These are phyloP conservation scores for Balansia obtecta DNA, from an alignment of 2,329 filamentous ascomycete genomes.

Conservation along the genomic window DNA sequence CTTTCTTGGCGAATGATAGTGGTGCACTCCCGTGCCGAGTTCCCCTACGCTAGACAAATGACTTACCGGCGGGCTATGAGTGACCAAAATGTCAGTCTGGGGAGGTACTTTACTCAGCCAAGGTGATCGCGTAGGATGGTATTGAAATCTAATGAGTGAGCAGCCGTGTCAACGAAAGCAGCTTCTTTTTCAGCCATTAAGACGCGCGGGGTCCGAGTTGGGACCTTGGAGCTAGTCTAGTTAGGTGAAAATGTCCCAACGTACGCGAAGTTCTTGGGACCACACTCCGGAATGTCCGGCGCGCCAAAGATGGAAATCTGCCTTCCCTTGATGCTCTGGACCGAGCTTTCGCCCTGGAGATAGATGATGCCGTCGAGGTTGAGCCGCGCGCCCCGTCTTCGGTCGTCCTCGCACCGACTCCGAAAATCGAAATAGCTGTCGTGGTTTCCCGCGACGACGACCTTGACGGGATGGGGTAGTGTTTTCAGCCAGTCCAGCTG, in stretches of 20 bases:
- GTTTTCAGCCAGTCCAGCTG: conserved; percentile 71
- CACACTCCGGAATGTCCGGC: conserved; percentile 66
- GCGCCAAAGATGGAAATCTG: conserved; percentile 60
- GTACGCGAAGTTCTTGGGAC: conserved; percentile 53
- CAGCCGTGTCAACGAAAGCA: not conserved
- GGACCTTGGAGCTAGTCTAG: not conserved
- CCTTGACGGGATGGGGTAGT: conserved; percentile 66
- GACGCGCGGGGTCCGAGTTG: not conserved
- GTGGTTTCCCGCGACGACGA: conserved; percentile 80
- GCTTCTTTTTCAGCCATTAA: not conserved
- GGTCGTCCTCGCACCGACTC: conserved; percentile 45
- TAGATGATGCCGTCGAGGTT: conserved; percentile 62
- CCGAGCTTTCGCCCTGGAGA: conserved; percentile 56
- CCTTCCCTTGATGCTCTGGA: conserved; percentile 46
- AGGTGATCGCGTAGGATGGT: conserved; percentile 49
- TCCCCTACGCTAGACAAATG: too few relatives aligned
- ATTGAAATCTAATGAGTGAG: conserved; percentile 49
- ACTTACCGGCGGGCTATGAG: conserved; percentile 61
- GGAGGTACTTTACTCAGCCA: conserved; percentile 61
- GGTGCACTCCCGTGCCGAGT: too few relatives aligned
- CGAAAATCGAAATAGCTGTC: conserved; percentile 71
- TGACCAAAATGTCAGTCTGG: conserved; percentile 67
- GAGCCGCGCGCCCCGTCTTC: conserved; percentile 36
- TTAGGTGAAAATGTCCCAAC: conserved; percentile 7
- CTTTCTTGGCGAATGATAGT: too few relatives aligned